These are phyloP conservation scores for Cutaneotrichosporon dermatis DNA, from an alignment of 1,284 basidiomycete genomes.

Conservation along the genomic window DNA sequence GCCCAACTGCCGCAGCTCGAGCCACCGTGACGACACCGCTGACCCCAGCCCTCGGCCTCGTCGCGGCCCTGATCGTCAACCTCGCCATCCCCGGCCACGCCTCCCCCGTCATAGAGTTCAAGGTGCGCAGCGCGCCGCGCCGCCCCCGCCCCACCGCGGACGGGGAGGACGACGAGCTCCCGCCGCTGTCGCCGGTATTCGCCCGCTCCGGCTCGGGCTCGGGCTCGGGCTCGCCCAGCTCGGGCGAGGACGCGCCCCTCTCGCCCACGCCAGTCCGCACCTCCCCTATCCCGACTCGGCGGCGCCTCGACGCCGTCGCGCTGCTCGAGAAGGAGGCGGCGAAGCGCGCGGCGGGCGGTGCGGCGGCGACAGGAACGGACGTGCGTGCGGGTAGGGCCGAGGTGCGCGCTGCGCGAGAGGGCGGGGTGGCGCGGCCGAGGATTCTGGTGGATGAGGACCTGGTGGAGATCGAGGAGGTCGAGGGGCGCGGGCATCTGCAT, in stretches of 20 bases:
- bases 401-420: no score
- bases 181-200: not conserved
- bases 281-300: not conserved
- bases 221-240: no score
- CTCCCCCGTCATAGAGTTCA: constrained; percentile 21
- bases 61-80: constrained; percentile 22
- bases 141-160: constrained; percentile 1
- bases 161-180: not conserved
- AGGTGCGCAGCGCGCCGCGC: constrained; percentile 16
- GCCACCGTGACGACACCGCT: not conserved
- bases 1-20: no score
- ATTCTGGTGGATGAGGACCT: no score
- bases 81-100: constrained; percentile 18
- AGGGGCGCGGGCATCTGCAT: not conserved
- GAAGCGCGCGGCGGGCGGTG: no score
- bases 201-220: not conserved
- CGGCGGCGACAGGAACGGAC: no score
- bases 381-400: no score
- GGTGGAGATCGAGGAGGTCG: no score
- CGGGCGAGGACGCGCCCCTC: not conserved
- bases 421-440: no score
- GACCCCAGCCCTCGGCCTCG: constrained; percentile 26
- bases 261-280: not conserved
- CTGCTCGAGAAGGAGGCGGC: not conserved
- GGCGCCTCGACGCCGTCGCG: not conserved